Base-by-base conservation (phyloP, 441 rosid species). In the Rhodomyrtus psidioides region DNA sequence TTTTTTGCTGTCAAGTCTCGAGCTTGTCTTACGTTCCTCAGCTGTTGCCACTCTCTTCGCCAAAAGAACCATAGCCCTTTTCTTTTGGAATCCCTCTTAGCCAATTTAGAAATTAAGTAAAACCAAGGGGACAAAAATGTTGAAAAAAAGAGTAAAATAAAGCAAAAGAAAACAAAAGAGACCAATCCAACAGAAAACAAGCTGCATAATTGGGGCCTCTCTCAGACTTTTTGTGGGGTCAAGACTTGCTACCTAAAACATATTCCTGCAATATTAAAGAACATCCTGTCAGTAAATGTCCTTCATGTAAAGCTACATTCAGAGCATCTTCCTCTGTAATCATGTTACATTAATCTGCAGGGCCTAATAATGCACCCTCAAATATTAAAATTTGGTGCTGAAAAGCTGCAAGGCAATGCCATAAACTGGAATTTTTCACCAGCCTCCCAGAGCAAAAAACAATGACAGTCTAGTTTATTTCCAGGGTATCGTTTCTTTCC, bases 341-440 rank as follows among this genome's bases (percentile, higher is more conserved):
- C 88, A 84, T 88, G 86, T 39, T 51, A 85, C 24, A 82, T 17
- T 83, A 74, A 85, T 88, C 87, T 86, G 85, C 90, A 89, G 83
- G 54, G 34, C 42, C 58, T 92, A 92, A 92, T 92, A 89, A 93
- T 93, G 82, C 88, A 89, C 84, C 89, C 85, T 56, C 81, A 44
- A 87, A 85, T 88, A 23, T 42, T 83, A 75, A 84, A 83, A 34
- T 34, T 26, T 42, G 56, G 81, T 15, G 49, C 53, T 17, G 24
- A 90, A 91, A 81, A 83, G 91, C 90, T 87, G 90, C 92, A 88
- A 54, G 23, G 58, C 83, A 75, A 83, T 86, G 86, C 87, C 34
- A 83, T 76, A 88, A 89, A 83, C 81, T 86, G 89, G 88, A 86
- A 55, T 90, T 91, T 90, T 39, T 21, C 83, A 87, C 74, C 86